Base-by-base conservation (phyloP, 331 rosid species). In the Malus hybrid region DNA sequence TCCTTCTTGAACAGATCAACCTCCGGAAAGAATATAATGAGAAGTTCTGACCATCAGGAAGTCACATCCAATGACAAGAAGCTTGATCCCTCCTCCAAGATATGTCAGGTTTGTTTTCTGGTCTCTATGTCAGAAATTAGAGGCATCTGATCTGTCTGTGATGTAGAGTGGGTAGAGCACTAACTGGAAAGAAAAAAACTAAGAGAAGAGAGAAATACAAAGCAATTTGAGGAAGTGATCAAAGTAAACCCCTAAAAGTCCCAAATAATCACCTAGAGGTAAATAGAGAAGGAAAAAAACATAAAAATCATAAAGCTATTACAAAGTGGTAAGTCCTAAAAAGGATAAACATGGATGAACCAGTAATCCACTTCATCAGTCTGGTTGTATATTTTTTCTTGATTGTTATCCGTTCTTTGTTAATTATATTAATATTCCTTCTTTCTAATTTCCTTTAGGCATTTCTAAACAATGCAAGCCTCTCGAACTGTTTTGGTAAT, bases 401-500 rank as follows among this genome's bases (percentile, higher is more conserved):
- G 59, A 19, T 24, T 34, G 3, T 56, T 54, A 15, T 68, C 19
- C 16, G 5, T 65, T 44, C 9, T 56, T 15, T 79, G 28, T 5
- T 63, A 34, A 28, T 33, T 28, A 54, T n/a, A 6, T 34, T 19
- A 31, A 19, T 67, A 10, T 64, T 29, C 59, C 48, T 28, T 74
- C 33, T 22, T 29, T 56, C 57, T 24, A 69, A 70, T 80, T 67
- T 79, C 39, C 71, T 65, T 18, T 81, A 92, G 96, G 94, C 77
- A 74, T 77, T 84, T 34, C 73, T 76, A 28, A 81, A 74, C 77
- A 69, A 84, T 73, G 75, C 76, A 66, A 85, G 67, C 67, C 69
- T 74, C 71, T 79, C 75, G 76, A 86, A 82, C 80, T 76, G 75
- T 77, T 67, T 79, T 79, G 88, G 82, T 68, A 89, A 81, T 82